Evolutionary conservation across 257 asterid genomes (phyloP), one percentile per base, ranked within the genome.

Genomic region (Paraleonurus japonicus): DNA sequence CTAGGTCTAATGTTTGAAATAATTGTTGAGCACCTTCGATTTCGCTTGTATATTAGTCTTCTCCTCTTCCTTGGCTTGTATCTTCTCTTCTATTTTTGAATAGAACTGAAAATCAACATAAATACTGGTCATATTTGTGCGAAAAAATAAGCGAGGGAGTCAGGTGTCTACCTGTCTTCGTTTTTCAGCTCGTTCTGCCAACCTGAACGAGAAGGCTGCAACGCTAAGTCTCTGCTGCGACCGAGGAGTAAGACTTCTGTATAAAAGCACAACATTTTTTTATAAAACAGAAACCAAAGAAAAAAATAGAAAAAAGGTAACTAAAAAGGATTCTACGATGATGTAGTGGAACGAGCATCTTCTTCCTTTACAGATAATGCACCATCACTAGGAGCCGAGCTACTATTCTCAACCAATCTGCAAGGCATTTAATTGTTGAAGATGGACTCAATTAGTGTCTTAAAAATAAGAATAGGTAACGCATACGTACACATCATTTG

Each of bases 41-140:
- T 90, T 90, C 28, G 77, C 92, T 80, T 85, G 93, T 78, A 90
- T 70, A 78, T 75, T 85, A 61, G 61, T 78, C 43, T 82, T 90
- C 70, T 90, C 93, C 43, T n/a, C 88, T 84, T 88, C 96, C 79
- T 75, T 90, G 37, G 97, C 96, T 12, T 92, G 93, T 51, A 83
- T 83, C 84, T 90, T 90, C 86, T 92, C 88, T 84, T 92, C 98
- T 47, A 92, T 78, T 88, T 88, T 92, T 13, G 93, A 81, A 80
- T 80, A 87, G 86, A 92, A 92, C 98, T 92, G 82, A 57, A 13
- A 48, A 47, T 69, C 24, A 60, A 35, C 35, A 27, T 15, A 57
- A 1, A 13, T 13, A 20, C n/a, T 4, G 8, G 43, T 2, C 51
- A 13, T 12, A 57, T 57, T 57, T 12, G n/a, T 57, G 62, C 63